These are phyloP conservation scores for Quercus gilva DNA, from an alignment of 306 rosid species.

Conservation along the genomic window DNA sequence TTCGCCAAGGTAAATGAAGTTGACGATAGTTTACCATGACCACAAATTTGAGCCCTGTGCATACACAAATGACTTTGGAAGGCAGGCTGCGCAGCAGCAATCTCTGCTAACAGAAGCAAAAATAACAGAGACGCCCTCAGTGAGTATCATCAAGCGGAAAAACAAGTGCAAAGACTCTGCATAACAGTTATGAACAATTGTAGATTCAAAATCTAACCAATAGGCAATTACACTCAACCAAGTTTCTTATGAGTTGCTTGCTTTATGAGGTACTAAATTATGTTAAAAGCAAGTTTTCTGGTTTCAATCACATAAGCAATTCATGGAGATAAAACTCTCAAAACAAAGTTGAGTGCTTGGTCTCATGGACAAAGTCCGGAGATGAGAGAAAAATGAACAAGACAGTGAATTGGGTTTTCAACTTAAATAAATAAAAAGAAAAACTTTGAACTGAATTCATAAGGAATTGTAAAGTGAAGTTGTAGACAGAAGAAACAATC, in stretches of 20 bases:
- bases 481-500: too few species aligned
- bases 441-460: too few species aligned
- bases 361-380: too few species aligned
- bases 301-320: background rate
- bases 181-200: background rate
- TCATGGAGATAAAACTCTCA: background rate
- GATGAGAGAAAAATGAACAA: too few species aligned
- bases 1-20: conserved; percentile 30
- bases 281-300: background rate
- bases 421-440: too few species aligned
- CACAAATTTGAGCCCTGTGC: conserved; percentile 33
- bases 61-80: conserved; percentile 43
- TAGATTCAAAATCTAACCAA: background rate
- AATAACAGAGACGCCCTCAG: background rate
- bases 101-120: conserved; percentile 44
- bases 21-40: conserved; percentile 38
- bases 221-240: background rate
- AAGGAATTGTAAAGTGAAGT: too few species aligned
- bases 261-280: background rate
- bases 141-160: background rate
- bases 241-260: background rate
- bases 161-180: background rate
- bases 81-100: conserved; percentile 67
- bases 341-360: background rate
- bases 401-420: too few species aligned